Evolutionary conservation across 2,329 filamentous ascomycete species (phyloP).

Genomic region (Hortaea werneckii): DNA sequence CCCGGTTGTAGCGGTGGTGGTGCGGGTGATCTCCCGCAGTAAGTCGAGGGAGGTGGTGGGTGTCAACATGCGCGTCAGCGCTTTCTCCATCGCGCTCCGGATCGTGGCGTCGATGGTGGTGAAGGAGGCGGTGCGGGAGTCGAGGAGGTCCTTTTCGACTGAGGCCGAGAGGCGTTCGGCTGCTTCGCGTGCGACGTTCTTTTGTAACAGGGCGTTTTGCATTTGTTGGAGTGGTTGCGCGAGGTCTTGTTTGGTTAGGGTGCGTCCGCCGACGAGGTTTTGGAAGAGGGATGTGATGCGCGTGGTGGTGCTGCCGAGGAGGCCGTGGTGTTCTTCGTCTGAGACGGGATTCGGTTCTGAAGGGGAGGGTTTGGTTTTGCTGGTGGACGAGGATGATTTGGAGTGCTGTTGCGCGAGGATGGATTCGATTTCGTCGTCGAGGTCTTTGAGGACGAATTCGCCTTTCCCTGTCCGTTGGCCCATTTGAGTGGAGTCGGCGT

Average conservation of each 20-base stretch:
- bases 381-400: constrained; percentile 47
- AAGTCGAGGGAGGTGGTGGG: constrained; percentile 91
- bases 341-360: constrained; percentile 17
- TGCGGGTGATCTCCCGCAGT: constrained; percentile 78
- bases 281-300: constrained; percentile 82
- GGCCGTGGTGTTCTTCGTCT: constrained; percentile 27
- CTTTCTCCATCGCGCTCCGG: constrained; percentile 78
- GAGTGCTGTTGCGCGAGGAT: constrained; percentile 52
- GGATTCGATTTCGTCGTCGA: constrained; percentile 85
- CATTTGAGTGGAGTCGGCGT: constrained; percentile 71
- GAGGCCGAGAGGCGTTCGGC: constrained; percentile 83
- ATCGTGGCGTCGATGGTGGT: constrained; percentile 70
- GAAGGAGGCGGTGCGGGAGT: constrained; percentile 84
- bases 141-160: constrained; percentile 80
- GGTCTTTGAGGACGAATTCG: constrained; percentile 85
- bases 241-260: constrained; percentile 76
- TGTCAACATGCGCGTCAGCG: constrained; percentile 87
- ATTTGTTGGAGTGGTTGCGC: constrained; percentile 90
- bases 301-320: constrained; percentile 70
- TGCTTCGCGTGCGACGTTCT: constrained; percentile 93
- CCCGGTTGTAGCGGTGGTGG: constrained; percentile 47
- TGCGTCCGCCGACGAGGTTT: constrained; percentile 92
- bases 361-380: constrained; percentile 46
- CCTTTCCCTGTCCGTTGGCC: constrained; percentile 76
- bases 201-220: constrained; percentile 87